phyloP scores from a whole-genome alignment of 2,329 filamentous ascomycete genomes.

The Catunica adiposa region DNA sequence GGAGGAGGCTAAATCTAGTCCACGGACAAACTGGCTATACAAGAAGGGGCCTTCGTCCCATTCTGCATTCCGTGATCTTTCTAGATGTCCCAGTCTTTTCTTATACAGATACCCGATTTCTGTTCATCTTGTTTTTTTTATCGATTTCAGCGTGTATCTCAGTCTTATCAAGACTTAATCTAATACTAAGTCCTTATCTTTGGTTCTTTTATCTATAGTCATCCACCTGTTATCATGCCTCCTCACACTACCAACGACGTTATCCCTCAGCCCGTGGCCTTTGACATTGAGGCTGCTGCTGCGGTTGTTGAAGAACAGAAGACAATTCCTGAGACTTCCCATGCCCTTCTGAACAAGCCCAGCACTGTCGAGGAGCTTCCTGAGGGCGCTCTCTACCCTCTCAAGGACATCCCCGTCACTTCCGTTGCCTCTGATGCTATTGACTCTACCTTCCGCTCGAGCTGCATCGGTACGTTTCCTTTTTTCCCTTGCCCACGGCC shows the following conservation, averaged over 20 bases:
- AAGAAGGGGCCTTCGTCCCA: background rate
- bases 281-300: background rate
- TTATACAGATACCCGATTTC: background rate
- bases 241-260: constrained; percentile 2
- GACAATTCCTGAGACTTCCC: background rate
- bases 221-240: background rate
- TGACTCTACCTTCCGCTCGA: constrained; percentile 44
- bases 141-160: no score
- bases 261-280: background rate
- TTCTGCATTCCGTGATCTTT: background rate
- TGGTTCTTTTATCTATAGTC: background rate
- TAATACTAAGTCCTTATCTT: background rate
- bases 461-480: constrained; percentile 35
- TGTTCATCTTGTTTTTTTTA: background rate
- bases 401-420: constrained; percentile 37
- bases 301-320: background rate
- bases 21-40: background rate
- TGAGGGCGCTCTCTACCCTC: constrained; percentile 30
- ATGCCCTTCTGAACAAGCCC: constrained; percentile 11
- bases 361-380: constrained; percentile 8
- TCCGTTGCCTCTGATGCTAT: constrained; percentile 36
- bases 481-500: background rate
- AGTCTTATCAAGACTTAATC: no score
- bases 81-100: background rate
- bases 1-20: background rate